Evolutionary conservation across 331 rosid genomes (phyloP).

Genomic region (Quercus lobata): DNA sequence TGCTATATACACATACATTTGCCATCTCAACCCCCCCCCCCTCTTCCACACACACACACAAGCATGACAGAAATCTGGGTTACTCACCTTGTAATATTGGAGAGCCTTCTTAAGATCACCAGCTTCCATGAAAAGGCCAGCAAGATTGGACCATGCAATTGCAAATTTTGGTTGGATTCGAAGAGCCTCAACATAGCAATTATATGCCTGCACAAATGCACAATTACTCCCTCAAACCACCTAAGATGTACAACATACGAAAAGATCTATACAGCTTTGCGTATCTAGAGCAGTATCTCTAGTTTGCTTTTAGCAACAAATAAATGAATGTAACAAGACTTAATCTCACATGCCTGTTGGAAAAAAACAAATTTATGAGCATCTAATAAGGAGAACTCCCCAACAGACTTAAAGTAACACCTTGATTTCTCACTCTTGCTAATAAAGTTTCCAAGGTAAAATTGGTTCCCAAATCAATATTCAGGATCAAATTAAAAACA

Average conservation of each 20-base stretch:
- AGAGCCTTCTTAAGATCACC: conserved; percentile 96
- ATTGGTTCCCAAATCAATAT: neutral
- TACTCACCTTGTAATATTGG: conserved; percentile 81
- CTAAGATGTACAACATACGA: too few species aligned
- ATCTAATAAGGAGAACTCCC: neutral
- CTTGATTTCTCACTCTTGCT: neutral
- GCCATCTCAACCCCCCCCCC: neutral
- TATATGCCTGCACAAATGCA: conserved; percentile 93
- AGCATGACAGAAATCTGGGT: neutral
- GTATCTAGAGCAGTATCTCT: neutral
- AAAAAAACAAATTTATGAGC: neutral
- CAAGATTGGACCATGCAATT: conserved; percentile 99
- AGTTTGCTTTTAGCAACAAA: neutral
- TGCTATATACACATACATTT: neutral
- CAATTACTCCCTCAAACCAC: neutral
- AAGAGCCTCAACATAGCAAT: conserved; percentile 96
- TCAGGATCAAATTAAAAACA: neutral
- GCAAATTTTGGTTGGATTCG: conserved; percentile 97
- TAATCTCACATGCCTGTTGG: neutral
- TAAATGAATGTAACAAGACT: neutral
- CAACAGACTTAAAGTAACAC: neutral
- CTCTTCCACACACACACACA: neutral
- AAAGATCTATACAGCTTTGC: neutral
- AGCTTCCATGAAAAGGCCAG: conserved; percentile 98
- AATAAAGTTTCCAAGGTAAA: neutral